Base-by-base conservation (phyloP, 106 monocot species). In the Agapanthus africanus region DNA sequence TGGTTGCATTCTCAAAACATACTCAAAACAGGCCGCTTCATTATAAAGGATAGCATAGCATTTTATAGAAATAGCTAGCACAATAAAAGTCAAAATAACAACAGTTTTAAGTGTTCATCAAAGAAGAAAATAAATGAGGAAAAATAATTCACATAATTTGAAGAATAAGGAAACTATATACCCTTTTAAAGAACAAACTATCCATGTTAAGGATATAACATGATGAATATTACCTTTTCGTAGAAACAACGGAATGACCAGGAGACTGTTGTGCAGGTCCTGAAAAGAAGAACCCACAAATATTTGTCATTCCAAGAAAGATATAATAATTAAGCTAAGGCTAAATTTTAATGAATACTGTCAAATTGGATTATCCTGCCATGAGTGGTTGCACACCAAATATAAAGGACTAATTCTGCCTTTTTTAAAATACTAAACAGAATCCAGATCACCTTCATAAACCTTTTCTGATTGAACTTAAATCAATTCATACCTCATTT, bases 201-300 rank as follows among this genome's bases (percentile, higher is more conserved):
- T 59, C 11, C 44, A 59, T 1, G 11, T 35, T 36, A 37, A 9
- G 15, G 11, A 19, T 66, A 40, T 37, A 28, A 16, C 11, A 49
- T 18, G 7, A 73, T 21, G 15, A 46, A 41, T 23, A 65, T 76
- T 73, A 88, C 88, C 88, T 88, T 88, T 63, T 88, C 88, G 65
- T 88, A 88, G 73, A 88, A 88, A 68, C 78, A 70, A 21, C 88
- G 75, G 69, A 88, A 88, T 37, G 88, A 78, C 84, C 88, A 88
- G 25, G 88, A 88, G 33, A 88, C 76, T 31, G 88, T 88, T 18
- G 88, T 88, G 73, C 88, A 88, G 3, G 88, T 84, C 70, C 88
- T 88, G 78, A 73, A 73, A 16, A 66, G 10, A 66, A 15, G 7
- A 28, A 44, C 0, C 14, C n/a, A n/a, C n/a, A n/a, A n/a, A n/a